A percentile compares a stretch with the other conserved stretches of the same genome.
phyloP scores from a whole-genome alignment of 306 rosid genomes.

The Senna tora region DNA sequence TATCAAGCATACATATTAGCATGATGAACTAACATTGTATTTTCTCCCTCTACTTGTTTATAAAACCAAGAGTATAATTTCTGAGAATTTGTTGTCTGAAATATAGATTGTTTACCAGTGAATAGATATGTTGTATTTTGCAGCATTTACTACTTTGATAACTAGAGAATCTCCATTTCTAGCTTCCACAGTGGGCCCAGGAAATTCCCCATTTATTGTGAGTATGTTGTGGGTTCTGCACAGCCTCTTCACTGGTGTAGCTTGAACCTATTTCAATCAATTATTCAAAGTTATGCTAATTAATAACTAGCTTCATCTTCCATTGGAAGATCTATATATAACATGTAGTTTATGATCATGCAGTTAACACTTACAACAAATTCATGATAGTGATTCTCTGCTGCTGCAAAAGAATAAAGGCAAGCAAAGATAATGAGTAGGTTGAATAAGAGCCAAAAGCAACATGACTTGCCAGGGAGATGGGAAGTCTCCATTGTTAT shows the following conservation, averaged over 20 bases:
- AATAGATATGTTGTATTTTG: conserved; percentile 66
- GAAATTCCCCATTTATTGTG: conserved; percentile 84
- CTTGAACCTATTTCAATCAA: conserved; percentile 53
- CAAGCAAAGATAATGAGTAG: conserved; percentile 47
- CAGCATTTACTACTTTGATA: conserved; percentile 65
- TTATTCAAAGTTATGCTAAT: conserved; percentile 19
- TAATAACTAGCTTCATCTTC: conserved; percentile 1
- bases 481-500: conserved; percentile 56
- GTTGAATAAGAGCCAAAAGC: conserved; percentile 47
- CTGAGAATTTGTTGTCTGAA: conserved; percentile 12
- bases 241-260: conserved; percentile 75
- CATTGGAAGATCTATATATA: neutral
- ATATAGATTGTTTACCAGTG: conserved; percentile 61
- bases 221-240: conserved; percentile 69
- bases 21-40: conserved; percentile 2
- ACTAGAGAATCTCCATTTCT: conserved; percentile 81
- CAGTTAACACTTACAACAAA: conserved; percentile 65
- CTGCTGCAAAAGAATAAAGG: conserved; percentile 45
- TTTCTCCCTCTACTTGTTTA: neutral
- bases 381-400: conserved; percentile 70
- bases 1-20: conserved; percentile 7
- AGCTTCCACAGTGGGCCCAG: conserved; percentile 69
- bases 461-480: conserved; percentile 34
- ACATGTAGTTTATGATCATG: conserved; percentile 19
- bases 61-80: neutral